A percentile compares a stretch with the other conserved stretches of the same genome.
Evolutionary conservation across 768 basidiomycete species (phyloP).

Genomic region (Tricholoma sp.): DNA sequence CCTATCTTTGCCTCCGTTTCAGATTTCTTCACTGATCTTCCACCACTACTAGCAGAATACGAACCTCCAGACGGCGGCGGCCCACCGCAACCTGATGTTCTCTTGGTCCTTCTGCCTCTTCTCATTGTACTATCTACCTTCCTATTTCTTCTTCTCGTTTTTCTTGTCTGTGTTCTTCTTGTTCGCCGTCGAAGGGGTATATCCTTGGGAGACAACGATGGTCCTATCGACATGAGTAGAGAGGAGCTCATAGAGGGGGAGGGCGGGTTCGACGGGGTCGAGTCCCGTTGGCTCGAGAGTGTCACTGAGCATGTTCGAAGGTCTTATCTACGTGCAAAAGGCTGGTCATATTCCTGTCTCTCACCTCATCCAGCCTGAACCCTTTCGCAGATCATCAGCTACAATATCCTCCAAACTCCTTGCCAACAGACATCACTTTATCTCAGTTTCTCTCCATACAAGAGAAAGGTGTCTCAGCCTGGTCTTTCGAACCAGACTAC

Average conservation of each 20-base stretch:
- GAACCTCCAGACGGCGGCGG: constrained; percentile 20
- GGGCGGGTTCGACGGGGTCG: constrained; percentile 89
- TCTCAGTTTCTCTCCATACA: constrained; percentile 99
- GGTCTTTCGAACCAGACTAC: constrained; percentile 99
- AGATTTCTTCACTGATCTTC: constrained; percentile 3
- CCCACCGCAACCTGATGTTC: constrained; percentile 50
- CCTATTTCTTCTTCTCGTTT: constrained; percentile 86
- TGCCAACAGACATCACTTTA: constrained; percentile 95
- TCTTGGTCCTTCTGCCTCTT: constrained; percentile 87
- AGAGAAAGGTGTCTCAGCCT: constrained; percentile 98
- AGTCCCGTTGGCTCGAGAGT: constrained; percentile 89
- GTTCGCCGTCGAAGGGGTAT: constrained; percentile 76
- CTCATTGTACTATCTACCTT: constrained; percentile 92
- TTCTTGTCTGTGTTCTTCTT: constrained; percentile 85
- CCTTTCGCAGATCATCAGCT: constrained; percentile 62
- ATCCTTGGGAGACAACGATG: constrained; percentile 77
- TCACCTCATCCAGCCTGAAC: constrained; percentile 7
- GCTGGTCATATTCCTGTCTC: constrained; percentile 36
- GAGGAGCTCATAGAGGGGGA: constrained; percentile 89
- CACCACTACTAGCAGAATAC: constrained; percentile 5
- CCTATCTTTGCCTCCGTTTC: background rate
- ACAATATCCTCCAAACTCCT: constrained; percentile 93
- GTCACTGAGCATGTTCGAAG: constrained; percentile 61
- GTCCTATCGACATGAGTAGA: constrained; percentile 89
- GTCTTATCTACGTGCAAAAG: constrained; percentile 83